Percentiles rank a stretch among this genome's conserved stretches.
Conservation (phyloP, 2,329 filamentous ascomycete genomes). For the Verticillium nonalfalfae region DNA sequence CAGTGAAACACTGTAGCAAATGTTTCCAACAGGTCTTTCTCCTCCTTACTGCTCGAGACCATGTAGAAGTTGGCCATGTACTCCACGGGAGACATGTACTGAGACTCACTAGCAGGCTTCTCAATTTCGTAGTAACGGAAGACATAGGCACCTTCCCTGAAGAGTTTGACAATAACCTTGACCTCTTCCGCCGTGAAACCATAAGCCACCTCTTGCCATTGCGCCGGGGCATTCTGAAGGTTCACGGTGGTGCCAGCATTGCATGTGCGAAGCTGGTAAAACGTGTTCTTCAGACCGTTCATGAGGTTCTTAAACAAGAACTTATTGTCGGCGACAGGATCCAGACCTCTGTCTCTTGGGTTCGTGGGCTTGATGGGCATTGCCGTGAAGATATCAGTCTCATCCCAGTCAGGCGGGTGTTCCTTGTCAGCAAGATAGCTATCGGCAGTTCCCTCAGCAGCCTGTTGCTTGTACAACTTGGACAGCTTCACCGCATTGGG, state of each 20-base stretch:
- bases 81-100: constrained; percentile 77
- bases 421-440: constrained; percentile 81
- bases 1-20: constrained; percentile 98
- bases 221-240: constrained; percentile 68
- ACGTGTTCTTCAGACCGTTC: constrained; percentile 91
- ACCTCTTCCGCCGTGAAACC: constrained; percentile 98
- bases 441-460: constrained; percentile 57
- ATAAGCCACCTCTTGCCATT: constrained; percentile 94
- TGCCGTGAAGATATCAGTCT: constrained; percentile 94
- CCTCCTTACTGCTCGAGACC: constrained; percentile 88
- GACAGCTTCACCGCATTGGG: constrained; percentile 92
- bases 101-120: constrained; percentile 64
- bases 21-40: constrained; percentile 94
- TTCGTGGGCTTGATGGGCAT: constrained; percentile 96
- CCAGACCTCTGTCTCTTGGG: constrained; percentile 78
- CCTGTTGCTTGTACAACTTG: constrained; percentile 65
- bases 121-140: constrained; percentile 97
- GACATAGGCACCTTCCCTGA: constrained; percentile 91
- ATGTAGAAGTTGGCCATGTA: constrained; percentile 94
- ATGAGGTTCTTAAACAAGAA: constrained; percentile 96
- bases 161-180: constrained; percentile 91
- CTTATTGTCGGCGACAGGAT: constrained; percentile 94
- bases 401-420: constrained; percentile 85
- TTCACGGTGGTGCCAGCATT: constrained; percentile 71
- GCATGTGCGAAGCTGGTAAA: constrained; percentile 88